phyloP scores from a whole-genome alignment of 1,139 yeast species.

The Pichia sp. region DNA sequence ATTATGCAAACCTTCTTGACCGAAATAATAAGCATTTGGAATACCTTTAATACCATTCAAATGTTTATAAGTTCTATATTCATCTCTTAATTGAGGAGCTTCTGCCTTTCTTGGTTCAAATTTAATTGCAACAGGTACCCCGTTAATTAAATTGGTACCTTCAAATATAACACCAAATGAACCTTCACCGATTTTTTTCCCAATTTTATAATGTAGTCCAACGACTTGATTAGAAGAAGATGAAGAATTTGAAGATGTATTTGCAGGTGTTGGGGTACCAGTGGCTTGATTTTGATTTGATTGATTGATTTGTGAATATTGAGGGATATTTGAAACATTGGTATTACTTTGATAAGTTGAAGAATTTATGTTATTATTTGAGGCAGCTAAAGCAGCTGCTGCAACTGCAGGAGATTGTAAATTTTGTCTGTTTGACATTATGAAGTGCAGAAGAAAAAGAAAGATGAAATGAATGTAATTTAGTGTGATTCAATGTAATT shows the following conservation, averaged over 20 bases:
- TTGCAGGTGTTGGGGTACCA: slow-evolving; percentile 3
- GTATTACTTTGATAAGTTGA: slow-evolving; percentile 19
- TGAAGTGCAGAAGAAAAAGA: background rate
- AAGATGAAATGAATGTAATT: no score
- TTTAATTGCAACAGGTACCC: slow-evolving; percentile 71
- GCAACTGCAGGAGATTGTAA: slow-evolving; percentile 26
- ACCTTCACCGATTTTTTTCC: slow-evolving; percentile 81
- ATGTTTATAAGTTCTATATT: slow-evolving; percentile 65
- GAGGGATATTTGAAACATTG: slow-evolving; percentile 24
- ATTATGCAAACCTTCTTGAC: slow-evolving; percentile 95
- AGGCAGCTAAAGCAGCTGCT: slow-evolving; percentile 27
- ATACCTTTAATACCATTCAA: slow-evolving; percentile 56
- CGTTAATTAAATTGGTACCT: slow-evolving; percentile 69
- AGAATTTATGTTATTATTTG: slow-evolving; percentile 18
- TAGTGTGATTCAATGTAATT: no score
- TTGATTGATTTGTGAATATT: slow-evolving; percentile 17
- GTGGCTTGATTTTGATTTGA: slow-evolving; percentile 1
- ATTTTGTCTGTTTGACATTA: slow-evolving; percentile 6
- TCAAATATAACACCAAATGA: slow-evolving; percentile 80
- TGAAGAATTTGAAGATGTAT: slow-evolving; percentile 11
- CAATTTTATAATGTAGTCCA: slow-evolving; percentile 73
- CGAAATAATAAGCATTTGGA: slow-evolving; percentile 78
- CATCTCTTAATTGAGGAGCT: slow-evolving; percentile 75
- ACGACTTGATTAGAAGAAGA: slow-evolving; percentile 45
- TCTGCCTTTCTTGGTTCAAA: slow-evolving; percentile 76